Evolutionary conservation across 805 yeast species (phyloP), one percentile per base, ranked within the genome.

Genomic region (Pachysolen tannophilus): DNA sequence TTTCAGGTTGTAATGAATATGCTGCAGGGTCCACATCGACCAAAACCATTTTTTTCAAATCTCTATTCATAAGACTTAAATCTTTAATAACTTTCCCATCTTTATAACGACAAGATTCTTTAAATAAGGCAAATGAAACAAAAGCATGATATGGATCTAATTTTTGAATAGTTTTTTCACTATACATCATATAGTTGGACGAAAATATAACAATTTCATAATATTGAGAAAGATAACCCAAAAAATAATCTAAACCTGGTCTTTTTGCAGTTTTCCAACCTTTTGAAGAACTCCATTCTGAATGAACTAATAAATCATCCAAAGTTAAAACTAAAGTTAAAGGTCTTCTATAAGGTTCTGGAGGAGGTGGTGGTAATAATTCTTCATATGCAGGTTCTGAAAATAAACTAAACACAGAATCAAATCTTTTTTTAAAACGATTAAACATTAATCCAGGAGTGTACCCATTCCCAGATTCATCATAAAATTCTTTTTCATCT

Each of bases 251-350:
- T 42, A 86, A 78, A 43, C 98, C 99, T 23, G 98, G 97, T 66
- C 99, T 85, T 69, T 92, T 92, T 20, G 95, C 97, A 11, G 97
- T 90, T 64, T 92, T 80, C 99, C 99, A 92, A 36, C 98, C 98
- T 54, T 76, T 70, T 58, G 84, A 77, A 46, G 85, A 75, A 38
- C 84, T 74, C 98, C 98, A 92, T 43, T 82, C 84, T 26, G 94
- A 78, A 57, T 92, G 96, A 38, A 90, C 75, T 53, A 92, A 70
- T 41, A 92, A 64, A 52, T 92, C 98, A 49, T 92, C 98, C 50
- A 92, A 70, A 20, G 84, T 79, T 48, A 92, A 58, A 6, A 92
- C 97, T 45, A 92, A 67, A 3, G 99, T 92, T 54, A 83, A 61
- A 23, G 97, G 96, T 52, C 95, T 81, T 55, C 87, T 82, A 60